Evolutionary conservation across 495 filamentous ascomycete genomes (phyloP), one percentile per base, ranked within the genome.

Genomic region (Neurospora discreta): DNA sequence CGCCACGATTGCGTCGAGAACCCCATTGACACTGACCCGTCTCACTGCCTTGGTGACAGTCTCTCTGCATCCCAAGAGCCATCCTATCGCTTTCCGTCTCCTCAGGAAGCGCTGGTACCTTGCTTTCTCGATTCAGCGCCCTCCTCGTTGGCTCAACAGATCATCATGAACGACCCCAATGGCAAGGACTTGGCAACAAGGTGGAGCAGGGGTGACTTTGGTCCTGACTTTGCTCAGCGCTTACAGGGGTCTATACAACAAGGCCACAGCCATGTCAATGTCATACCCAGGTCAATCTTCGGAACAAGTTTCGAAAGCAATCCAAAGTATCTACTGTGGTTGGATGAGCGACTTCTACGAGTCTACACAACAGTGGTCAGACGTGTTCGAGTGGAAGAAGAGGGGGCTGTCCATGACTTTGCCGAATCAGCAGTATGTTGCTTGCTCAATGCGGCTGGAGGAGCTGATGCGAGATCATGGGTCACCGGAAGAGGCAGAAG

Each of bases 281-380:
- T n/a, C 67, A 10, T 71, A 44, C 3, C 41, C 38, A 13, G 74
- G 72, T 16, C 5, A 26, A 13, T 58, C 76, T 7, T 72, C 76
- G 11, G 38, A 26, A 1, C 26, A 58, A 5, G 77, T 75, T 15
- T 60, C 41, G 5, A 68, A 65, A 39, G 74, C 78, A 74, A 74
- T 80, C 72, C 73, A 75, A 70, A 73, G 65, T 4, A 46, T 79
- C 26, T 75, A 69, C 26, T 65, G 76, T 16, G 78, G 78, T 5
- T 79, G 77, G 77, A 52, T 80, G 39, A 70, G 69, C 38, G 77
- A 80, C 39, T 80, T 77, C 20, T 79, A 77, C 68, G 75, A 79
- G 73, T 73, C 72, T 10, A 36, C 71, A 3, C 60, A 69, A 33
- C 71, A 78, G 30, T 78, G 77, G 78, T 74, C 73, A 1, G 43